Evolutionary conservation across 306 rosid genomes (phyloP).

Genomic region (Ceratonia siliqua): DNA sequence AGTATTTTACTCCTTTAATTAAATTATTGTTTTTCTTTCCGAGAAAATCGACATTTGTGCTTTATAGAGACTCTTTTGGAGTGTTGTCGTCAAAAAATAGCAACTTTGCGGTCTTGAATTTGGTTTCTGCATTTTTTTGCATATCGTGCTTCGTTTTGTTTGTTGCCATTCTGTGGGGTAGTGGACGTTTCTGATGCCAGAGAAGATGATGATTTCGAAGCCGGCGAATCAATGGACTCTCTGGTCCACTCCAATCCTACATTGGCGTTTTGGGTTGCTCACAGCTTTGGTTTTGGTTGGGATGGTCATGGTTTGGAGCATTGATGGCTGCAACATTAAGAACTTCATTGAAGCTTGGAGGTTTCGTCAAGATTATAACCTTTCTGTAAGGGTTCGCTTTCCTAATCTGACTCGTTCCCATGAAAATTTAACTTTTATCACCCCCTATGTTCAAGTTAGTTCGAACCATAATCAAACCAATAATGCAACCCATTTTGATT

Average conservation of each 20-base stretch:
- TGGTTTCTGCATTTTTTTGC: neutral
- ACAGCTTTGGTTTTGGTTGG: conserved; percentile 55
- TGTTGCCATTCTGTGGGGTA: conserved; percentile 10
- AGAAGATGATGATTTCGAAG: conserved; percentile 37
- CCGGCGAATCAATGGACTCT: conserved; percentile 42
- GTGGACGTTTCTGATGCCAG: conserved; percentile 55
- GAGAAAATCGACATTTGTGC: conserved; percentile 18
- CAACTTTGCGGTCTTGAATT: conserved; percentile 19
- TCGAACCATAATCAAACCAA: conserved; percentile 41
- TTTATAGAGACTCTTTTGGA: conserved; percentile 12
- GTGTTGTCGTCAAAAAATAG: conserved; percentile 31
- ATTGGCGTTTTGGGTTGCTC: conserved; percentile 66
- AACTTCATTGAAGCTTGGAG: conserved; percentile 56
- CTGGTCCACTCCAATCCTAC: conserved; percentile 43
- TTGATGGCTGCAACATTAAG: conserved; percentile 57
- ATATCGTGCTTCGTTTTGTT: conserved; percentile 31
- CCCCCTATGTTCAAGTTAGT: conserved; percentile 26
- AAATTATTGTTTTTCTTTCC: neutral
- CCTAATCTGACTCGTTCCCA: conserved; percentile 38
- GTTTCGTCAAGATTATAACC: conserved; percentile 53
- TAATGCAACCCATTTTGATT: conserved; percentile 42
- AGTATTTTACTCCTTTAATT: too few relatives aligned
- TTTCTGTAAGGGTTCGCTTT: conserved; percentile 43
- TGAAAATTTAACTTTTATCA: conserved; percentile 26
- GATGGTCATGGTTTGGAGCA: conserved; percentile 69